Conservation (phyloP, 192 early-diverging fungal species). For the Backusella tuberculispora region DNA sequence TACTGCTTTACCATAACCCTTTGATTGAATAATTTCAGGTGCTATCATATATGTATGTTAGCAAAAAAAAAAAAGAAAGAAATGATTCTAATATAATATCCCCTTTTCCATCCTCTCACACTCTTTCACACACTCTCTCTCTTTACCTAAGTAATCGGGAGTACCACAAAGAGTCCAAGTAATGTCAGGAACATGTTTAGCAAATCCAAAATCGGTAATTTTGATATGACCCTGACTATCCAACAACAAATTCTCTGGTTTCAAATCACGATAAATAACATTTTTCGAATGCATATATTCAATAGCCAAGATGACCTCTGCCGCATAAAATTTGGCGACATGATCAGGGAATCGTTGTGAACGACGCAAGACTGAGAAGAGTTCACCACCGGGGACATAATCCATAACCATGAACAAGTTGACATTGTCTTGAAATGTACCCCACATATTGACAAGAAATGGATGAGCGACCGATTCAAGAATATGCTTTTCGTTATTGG, state of each 20-base stretch:
- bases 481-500: slow-evolving; percentile 97
- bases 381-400: slow-evolving; percentile 94
- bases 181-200: slow-evolving; percentile 81
- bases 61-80: background rate
- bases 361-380: slow-evolving; percentile 78
- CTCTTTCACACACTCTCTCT: background rate
- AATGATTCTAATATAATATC: background rate
- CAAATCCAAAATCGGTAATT: slow-evolving; percentile 88
- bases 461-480: slow-evolving; percentile 87
- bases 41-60: slow-evolving; percentile 38
- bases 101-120: too few species aligned
- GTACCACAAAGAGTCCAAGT: slow-evolving; percentile 90
- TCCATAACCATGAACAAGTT: slow-evolving; percentile 98
- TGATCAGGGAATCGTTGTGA: slow-evolving; percentile 76
- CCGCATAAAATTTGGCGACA: slow-evolving; percentile 75
- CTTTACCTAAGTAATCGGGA: slow-evolving; percentile 66
- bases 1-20: slow-evolving; percentile 90
- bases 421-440: slow-evolving; percentile 91
- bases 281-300: slow-evolving; percentile 79
- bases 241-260: slow-evolving; percentile 80
- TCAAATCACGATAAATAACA: slow-evolving; percentile 82
- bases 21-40: slow-evolving; percentile 90
- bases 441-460: slow-evolving; percentile 87
- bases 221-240: slow-evolving; percentile 82
- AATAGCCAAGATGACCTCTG: slow-evolving; percentile 75